phyloP scores from a whole-genome alignment of 108 stramenopile species.

The Stephanodiscus triporus region DNA sequence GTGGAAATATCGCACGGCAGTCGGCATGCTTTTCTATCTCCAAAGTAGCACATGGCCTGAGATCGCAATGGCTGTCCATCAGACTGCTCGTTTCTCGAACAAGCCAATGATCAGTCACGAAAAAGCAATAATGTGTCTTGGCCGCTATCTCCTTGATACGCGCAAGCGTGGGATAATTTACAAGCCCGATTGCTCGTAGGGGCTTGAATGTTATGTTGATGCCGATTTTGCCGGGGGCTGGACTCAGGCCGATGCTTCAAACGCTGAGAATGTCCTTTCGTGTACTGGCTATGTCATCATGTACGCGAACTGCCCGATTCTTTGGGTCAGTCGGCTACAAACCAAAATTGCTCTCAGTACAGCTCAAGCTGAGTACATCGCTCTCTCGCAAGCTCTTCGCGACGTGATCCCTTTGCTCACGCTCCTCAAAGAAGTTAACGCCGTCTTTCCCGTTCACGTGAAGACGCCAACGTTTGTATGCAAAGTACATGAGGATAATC shows the following conservation, averaged over 20 bases:
- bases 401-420: slow-evolving; percentile 6
- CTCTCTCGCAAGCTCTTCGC: no score
- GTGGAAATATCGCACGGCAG: slow-evolving; percentile 41
- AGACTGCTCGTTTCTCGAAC: slow-evolving; percentile 50
- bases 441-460: no score
- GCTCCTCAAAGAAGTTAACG: slow-evolving; percentile 2
- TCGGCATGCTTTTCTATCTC: slow-evolving; percentile 50
- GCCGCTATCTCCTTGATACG: no score
- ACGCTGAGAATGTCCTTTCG: neutral
- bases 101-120: slow-evolving; percentile 48
- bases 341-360: slow-evolving; percentile 18
- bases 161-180: slow-evolving; percentile 19
- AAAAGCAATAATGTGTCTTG: slow-evolving; percentile 42
- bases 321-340: slow-evolving; percentile 6
- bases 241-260: neutral
- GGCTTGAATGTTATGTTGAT: slow-evolving; percentile 46
- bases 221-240: slow-evolving; percentile 52
- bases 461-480: no score
- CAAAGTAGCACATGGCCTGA: slow-evolving; percentile 31
- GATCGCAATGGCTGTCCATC: slow-evolving; percentile 42
- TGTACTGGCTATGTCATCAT: slow-evolving; percentile 24
- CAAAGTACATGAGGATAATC: no score
- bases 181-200: slow-evolving; percentile 10
- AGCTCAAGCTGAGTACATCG: slow-evolving; percentile 16
- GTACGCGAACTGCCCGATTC: slow-evolving; percentile 29